Base-by-base conservation (phyloP, 2,329 filamentous ascomycete species). In the Alternaria dauci region DNA sequence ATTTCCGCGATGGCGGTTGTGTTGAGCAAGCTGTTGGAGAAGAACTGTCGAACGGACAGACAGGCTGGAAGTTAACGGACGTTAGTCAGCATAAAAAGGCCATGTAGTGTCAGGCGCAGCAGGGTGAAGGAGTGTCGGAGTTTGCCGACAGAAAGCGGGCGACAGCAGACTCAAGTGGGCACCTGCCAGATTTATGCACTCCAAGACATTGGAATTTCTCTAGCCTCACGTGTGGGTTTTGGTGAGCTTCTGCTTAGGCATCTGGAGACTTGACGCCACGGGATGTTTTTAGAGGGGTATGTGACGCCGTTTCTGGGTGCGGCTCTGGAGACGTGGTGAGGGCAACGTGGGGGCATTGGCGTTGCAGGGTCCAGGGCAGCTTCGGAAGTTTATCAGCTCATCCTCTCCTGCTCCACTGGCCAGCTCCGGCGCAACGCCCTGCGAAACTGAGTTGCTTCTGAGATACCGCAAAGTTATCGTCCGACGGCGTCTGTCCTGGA, bases 91-190 rank as follows among this genome's bases (percentile, higher is more conserved):
- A 18, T 30, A 34, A 26, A 25, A 50, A 55, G 55, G 51, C 52
- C 41, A 41, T 58, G 55, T 39, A 53, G 43, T 28, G 28, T 23
- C 39, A 25, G 39, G 20, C 39, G 39, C 20, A 11, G 20, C 20
- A 50, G 34, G 62, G 69, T 71, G 69, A 72, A 60, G 69, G 65
- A 36, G 30, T 38, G 46, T 50, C 69, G 70, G 70, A 71, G 69
- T 41, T 70, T 70, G 63, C 70, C 68, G 70, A 64, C 32, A 58
- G 55, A 48, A 52, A 46, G 55, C 44, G 58, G 28, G 39, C 36
- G 43, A 52, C 12, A 55, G 54, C 52, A 50, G 57, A 38, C 46
- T 44, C 43, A 38, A 44, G 47, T 47, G 48, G 48, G 52, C 50
- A 58, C 55, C 55, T 67, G 60, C 61, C 62, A 48, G 36, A 57